Evolutionary conservation across 2,329 filamentous ascomycete species (phyloP).

Genomic region (Spiromastix sp.): DNA sequence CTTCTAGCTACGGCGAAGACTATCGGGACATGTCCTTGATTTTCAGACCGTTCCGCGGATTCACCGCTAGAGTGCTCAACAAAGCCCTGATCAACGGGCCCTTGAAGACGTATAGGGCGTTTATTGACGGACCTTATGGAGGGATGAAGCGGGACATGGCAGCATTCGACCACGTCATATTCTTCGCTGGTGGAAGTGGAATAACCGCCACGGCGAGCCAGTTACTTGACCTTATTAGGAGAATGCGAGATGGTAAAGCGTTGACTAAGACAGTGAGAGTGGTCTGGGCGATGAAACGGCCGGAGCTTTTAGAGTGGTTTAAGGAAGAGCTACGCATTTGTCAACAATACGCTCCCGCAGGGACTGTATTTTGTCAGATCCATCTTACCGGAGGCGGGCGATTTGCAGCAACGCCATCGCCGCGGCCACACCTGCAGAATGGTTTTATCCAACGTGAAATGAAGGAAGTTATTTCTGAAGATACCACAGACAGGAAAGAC

Average conservation of each 20-base stretch:
- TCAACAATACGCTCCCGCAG: conserved; percentile 75
- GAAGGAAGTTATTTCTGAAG: conserved; percentile 76
- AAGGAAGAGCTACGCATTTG: conserved; percentile 89
- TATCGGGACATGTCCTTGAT: conserved; percentile 85
- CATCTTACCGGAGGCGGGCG: conserved; percentile 75
- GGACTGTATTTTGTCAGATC: conserved; percentile 87
- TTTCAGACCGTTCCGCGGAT: conserved; percentile 84
- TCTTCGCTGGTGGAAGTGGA: conserved; percentile 88
- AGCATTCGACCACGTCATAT: conserved; percentile 84
- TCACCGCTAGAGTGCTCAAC: conserved; percentile 75
- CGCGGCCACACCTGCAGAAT: conserved; percentile 50
- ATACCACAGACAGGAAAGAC: conserved; percentile 78
- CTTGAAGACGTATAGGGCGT: conserved; percentile 84
- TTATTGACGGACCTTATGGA: conserved; percentile 88
- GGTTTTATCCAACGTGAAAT: conserved; percentile 75
- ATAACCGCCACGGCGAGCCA: conserved; percentile 91
- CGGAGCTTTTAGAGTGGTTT: conserved; percentile 97
- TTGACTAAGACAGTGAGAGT: conserved; percentile 85
- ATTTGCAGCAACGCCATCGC: conserved; percentile 31
- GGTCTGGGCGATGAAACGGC: conserved; percentile 84
- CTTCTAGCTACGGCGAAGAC: conserved; percentile 77
- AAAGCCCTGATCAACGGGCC: conserved; percentile 77
- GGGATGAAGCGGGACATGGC: conserved; percentile 85
- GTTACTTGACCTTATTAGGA: conserved; percentile 85
- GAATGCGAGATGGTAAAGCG: conserved; percentile 89